Evolutionary conservation across 495 filamentous ascomycete species (phyloP).

Genomic region (Tirmania nivea): DNA sequence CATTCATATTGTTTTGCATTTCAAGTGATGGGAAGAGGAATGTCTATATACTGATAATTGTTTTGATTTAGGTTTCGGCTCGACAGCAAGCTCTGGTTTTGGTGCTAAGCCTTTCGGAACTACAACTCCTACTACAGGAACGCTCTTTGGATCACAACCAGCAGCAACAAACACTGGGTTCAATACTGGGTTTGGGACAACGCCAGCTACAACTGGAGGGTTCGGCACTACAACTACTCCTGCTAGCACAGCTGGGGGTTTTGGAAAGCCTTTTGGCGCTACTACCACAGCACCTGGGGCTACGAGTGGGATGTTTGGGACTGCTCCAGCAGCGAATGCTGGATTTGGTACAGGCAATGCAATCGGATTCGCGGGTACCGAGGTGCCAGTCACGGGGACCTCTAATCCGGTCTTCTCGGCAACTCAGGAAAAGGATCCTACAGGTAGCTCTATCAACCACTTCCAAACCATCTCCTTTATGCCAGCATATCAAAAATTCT

Average conservation of each 20-base stretch:
- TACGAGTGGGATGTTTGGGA: slow-evolving; percentile 20
- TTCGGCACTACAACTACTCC: slow-evolving; percentile 20
- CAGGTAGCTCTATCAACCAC: slow-evolving; percentile 27
- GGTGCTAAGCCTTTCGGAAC: slow-evolving; percentile 25
- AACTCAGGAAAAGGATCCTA: slow-evolving; percentile 59
- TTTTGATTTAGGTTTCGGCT: slow-evolving; percentile 29
- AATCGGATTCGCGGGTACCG: slow-evolving; percentile 27
- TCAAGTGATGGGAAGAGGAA: too few relatives aligned
- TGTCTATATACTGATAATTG: neutral
- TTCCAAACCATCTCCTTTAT: slow-evolving; percentile 80
- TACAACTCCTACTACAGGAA: slow-evolving; percentile 20
- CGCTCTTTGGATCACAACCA: slow-evolving; percentile 24
- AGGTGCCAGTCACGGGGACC: slow-evolving; percentile 38
- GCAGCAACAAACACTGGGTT: slow-evolving; percentile 31
- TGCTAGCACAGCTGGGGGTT: slow-evolving; percentile 10
- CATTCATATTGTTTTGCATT: neutral
- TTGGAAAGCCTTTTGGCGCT: slow-evolving; percentile 26
- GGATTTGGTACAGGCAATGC: slow-evolving; percentile 26
- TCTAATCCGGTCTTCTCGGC: slow-evolving; percentile 50
- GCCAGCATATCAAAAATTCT: slow-evolving; percentile 70
- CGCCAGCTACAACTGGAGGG: slow-evolving; percentile 10
- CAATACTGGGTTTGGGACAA: slow-evolving; percentile 29
- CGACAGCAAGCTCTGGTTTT: slow-evolving; percentile 21
- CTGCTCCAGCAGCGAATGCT: slow-evolving; percentile 18
- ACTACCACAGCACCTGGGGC: slow-evolving; percentile 27